A percentile compares a stretch with the other conserved stretches of the same genome.
Evolutionary conservation across 768 basidiomycete species (phyloP).

Genomic region (Boletus fagicola): DNA sequence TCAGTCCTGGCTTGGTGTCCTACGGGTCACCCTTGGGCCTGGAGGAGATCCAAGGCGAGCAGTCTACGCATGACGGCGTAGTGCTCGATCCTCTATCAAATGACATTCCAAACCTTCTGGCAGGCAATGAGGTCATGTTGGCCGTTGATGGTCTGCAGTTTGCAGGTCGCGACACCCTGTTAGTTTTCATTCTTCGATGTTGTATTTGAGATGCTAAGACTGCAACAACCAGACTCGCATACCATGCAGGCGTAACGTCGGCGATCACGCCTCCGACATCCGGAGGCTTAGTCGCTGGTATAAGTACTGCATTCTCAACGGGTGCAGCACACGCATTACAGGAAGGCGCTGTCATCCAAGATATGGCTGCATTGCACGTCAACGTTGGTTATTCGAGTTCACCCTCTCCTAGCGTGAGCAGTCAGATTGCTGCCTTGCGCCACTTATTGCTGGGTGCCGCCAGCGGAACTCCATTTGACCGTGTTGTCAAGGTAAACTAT

Average conservation of each 20-base stretch:
- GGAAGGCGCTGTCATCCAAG: conserved; percentile 57
- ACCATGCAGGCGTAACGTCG: conserved; percentile 60
- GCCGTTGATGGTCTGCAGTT: conserved; percentile 77
- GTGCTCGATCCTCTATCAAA: conserved; percentile 44
- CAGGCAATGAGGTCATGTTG: conserved; percentile 41
- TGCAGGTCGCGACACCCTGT: conserved; percentile 57
- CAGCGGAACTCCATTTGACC: conserved; percentile 34
- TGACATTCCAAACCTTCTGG: conserved; percentile 36
- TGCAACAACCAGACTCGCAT: conserved; percentile 53
- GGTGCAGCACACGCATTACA: conserved; percentile 55
- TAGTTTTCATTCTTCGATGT: conserved; percentile 18
- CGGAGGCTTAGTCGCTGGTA: conserved; percentile 50
- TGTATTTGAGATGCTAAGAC: conserved; percentile 1
- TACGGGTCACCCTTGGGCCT: conserved; percentile 49
- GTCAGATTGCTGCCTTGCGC: conserved; percentile 75
- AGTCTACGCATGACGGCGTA: conserved; percentile 55
- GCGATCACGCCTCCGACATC: conserved; percentile 58
- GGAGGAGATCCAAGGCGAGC: conserved; percentile 53
- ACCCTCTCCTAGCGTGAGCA: conserved; percentile 59
- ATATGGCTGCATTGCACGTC: conserved; percentile 62
- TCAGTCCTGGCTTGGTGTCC: conserved; percentile 45
- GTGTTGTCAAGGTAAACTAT: conserved; percentile 43
- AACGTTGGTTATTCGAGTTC: conserved; percentile 45
- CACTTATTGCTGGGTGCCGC: conserved; percentile 49
- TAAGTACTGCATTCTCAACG: conserved; percentile 58